A percentile compares a stretch with the other conserved stretches of the same genome.
Evolutionary conservation across 371 early-diverging fungal species (phyloP).

Genomic region (Mortierella sp.): DNA sequence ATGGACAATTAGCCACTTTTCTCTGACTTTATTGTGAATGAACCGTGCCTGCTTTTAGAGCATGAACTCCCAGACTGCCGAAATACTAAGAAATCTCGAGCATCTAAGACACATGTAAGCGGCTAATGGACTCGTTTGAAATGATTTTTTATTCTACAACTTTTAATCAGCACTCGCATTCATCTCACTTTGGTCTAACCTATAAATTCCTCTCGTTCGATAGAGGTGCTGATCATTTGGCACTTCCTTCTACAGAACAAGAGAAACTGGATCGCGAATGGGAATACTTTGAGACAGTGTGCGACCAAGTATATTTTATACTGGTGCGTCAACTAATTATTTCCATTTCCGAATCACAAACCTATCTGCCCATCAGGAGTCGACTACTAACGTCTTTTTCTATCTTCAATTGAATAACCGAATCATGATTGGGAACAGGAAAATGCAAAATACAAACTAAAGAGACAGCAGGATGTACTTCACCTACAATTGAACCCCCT

Average conservation of each 20-base stretch:
- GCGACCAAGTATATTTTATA: constrained; percentile 54
- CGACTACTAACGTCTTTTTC: not conserved
- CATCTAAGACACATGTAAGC: constrained; percentile 42
- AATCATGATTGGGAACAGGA: constrained; percentile 22
- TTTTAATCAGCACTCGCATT: not conserved
- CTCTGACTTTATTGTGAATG: not conserved
- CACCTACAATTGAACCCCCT: constrained; percentile 30
- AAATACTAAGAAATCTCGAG: constrained; percentile 45
- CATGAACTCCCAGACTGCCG: constrained; percentile 54
- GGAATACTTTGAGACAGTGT: constrained; percentile 58
- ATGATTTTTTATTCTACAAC: not conserved
- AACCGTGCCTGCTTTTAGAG: constrained; percentile 24
- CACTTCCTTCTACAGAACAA: constrained; percentile 47
- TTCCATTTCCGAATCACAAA: not conserved
- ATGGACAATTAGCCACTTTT: not conserved
- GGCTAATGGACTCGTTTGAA: not conserved
- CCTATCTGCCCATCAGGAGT: not conserved
- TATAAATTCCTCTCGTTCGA: not conserved
- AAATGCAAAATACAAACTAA: constrained; percentile 48
- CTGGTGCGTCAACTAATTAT: constrained; percentile 18
- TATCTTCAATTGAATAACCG: constrained; percentile 3
- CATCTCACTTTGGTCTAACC: not conserved
- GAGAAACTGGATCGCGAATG: constrained; percentile 55
- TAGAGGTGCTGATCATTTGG: constrained; percentile 52
- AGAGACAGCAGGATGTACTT: constrained; percentile 31